Base-by-base conservation (phyloP, 306 rosid species). In the Benincasa hispida region DNA sequence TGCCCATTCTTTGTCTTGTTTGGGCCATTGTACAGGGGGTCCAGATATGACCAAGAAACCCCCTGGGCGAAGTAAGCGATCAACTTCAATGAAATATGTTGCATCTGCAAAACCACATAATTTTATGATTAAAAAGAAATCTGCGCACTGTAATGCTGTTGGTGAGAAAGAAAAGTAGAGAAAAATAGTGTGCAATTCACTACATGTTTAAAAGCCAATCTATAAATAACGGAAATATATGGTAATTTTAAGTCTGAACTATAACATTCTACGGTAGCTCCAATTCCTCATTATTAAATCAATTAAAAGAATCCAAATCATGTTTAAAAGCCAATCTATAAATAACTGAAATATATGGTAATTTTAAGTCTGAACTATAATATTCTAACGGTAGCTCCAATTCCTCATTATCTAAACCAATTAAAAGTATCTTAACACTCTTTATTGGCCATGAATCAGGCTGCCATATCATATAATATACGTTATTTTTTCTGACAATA, bases 1-100 rank as follows among this genome's bases (percentile, higher is more conserved):
- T 50, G 98, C 91, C 98, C 98, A 95, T 86, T 95, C 99, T 87
- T 92, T 95, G 76, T 95, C 99, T 88, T 95, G 99, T 81, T 90
- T 90, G 70, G 93, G 76, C 99, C 99, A 95, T 81, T 89, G 93
- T 45, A 95, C 99, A 67, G 99, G 99, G 69, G 99, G 99, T 10
- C 98, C 99, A 63, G 98, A 95, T 72, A 95, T 92, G 76, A 95
- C 93, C 58, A 90, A 79, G 81, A 86, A 92, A 76, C 99, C 99
- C 77, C 98, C 93, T 37, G 96, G 99, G 70, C 98, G 98, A 79
- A 95, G 99, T 79, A 95, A 79, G 21, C 99, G 88, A 81, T 95
- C 98, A 62, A 95, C 99, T 89, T 95, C 98, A 10, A 92, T 79
- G 88, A 95, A 92, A 86, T 95, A 95, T 59, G 92, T 88, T 48